Percentiles rank a stretch among this genome's conserved stretches.
Conservation (phyloP, 805 yeast species). For the Candida jianshihensis region DNA sequence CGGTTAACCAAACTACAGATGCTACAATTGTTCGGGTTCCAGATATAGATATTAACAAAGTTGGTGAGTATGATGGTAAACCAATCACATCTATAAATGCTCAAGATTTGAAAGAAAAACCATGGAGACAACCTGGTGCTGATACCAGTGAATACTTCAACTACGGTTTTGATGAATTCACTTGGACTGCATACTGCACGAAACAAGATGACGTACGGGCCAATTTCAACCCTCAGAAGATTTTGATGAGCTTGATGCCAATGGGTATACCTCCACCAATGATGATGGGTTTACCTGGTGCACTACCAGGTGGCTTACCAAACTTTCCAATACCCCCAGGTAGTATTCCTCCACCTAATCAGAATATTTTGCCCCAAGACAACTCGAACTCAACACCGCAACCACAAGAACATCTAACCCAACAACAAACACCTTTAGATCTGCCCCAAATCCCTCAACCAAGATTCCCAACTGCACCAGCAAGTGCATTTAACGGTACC, state of each 20-base stretch:
- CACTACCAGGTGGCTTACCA: conserved; percentile 1
- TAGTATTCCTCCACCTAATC: conserved; percentile 22
- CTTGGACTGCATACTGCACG: conserved; percentile 90
- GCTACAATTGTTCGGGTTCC: conserved; percentile 31
- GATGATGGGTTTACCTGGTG: conserved; percentile 25
- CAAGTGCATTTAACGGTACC: background rate
- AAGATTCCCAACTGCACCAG: conserved; percentile 2
- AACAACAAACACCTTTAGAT: conserved; percentile 1
- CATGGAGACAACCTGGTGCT: conserved; percentile 98
- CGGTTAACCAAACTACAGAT: conserved; percentile 26
- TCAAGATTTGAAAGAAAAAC: conserved; percentile 83
- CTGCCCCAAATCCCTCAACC: conserved; percentile 1
- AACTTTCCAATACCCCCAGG: conserved; percentile 19
- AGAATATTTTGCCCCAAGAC: conserved; percentile 7
- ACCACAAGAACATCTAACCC: conserved; percentile 3
- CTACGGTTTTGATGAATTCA: conserved; percentile 91
- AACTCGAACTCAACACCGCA: conserved; percentile 8
- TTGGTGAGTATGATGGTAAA: conserved; percentile 70
- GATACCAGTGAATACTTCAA: conserved; percentile 92
- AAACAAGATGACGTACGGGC: conserved; percentile 79
- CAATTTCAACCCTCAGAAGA: conserved; percentile 76
- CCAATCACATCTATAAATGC: conserved; percentile 78
- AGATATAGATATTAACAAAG: conserved; percentile 60
- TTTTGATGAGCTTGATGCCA: conserved; percentile 57
- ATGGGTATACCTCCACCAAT: conserved; percentile 30